phyloP scores from a whole-genome alignment of 2,329 filamentous ascomycete species.

The Aspergillus aculeatus region DNA sequence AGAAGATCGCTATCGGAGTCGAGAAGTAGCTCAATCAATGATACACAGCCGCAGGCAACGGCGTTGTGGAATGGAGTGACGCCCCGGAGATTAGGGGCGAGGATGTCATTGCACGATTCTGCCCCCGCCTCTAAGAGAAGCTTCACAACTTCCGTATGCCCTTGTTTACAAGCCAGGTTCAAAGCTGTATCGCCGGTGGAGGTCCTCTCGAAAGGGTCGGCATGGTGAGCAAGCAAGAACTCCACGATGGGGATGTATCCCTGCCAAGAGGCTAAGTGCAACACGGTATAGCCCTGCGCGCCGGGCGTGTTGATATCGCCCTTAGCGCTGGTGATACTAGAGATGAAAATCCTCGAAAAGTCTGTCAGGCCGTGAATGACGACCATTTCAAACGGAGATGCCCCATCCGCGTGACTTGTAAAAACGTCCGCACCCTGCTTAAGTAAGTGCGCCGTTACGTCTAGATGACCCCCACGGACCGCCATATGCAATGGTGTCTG shows the following conservation, averaged over 20 bases:
- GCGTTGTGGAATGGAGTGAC: not conserved
- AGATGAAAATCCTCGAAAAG: not conserved
- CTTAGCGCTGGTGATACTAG: not conserved
- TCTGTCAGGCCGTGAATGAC: not conserved
- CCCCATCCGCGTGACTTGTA: not conserved
- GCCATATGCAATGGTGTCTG: not conserved
- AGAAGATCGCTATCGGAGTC: not conserved
- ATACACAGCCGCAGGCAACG: not conserved
- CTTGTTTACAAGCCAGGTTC: not conserved
- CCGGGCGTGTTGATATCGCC: not conserved
- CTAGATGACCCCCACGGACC: not conserved
- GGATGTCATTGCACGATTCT: not conserved
- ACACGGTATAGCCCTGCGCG: too few species aligned
- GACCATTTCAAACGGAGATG: not conserved
- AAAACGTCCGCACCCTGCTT: not conserved
- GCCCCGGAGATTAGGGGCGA: not conserved
- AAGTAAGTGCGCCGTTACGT: conserved; percentile 1
- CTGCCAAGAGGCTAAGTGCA: not conserved
- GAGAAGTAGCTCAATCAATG: not conserved
- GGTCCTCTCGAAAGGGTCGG: not conserved
- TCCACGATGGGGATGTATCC: not conserved
- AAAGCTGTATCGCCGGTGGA: not conserved
- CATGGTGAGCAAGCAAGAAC: not conserved
- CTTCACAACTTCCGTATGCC: not conserved
- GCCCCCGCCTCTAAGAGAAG: not conserved